Evolutionary conservation across 1,284 basidiomycete genomes (phyloP).

Genomic region (Fomitopsis pinicola): DNA sequence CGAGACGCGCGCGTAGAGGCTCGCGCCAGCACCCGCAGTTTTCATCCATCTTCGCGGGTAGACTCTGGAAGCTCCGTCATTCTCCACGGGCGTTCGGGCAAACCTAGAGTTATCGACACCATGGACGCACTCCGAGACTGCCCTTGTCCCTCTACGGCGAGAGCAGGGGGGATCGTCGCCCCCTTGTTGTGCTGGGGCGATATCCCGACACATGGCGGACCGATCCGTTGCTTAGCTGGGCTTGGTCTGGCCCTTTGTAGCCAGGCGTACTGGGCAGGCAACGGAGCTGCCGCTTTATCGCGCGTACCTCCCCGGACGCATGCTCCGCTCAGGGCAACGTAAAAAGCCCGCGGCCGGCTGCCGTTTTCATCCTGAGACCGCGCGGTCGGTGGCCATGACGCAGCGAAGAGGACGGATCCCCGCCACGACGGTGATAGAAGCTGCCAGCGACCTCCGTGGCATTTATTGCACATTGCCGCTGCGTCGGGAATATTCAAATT

Average conservation of each 20-base stretch:
- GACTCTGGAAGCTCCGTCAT: not conserved
- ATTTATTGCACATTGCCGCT: not conserved
- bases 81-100: not conserved
- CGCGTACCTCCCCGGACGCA: too few species aligned
- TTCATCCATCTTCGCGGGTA: not conserved
- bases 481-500: not conserved
- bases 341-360: not conserved
- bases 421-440: not conserved
- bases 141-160: too few species aligned
- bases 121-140: too few species aligned
- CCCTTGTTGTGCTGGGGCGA: too few species aligned
- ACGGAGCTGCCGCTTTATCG: too few species aligned
- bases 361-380: not conserved
- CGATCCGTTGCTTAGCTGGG: too few species aligned
- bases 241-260: too few species aligned
- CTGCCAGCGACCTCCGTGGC: not conserved
- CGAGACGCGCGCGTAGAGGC: not conserved
- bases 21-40: not conserved
- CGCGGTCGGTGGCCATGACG: not conserved
- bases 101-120: too few species aligned
- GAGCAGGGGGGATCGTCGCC: too few species aligned
- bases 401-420: not conserved
- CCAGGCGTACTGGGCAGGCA: too few species aligned
- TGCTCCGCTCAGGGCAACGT: not conserved
- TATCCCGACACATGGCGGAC: too few species aligned